A percentile compares a stretch with the other conserved stretches of the same genome.
These are phyloP conservation scores for Claviceps paspali DNA, from an alignment of 2,329 filamentous ascomycete species.

Conservation along the genomic window DNA sequence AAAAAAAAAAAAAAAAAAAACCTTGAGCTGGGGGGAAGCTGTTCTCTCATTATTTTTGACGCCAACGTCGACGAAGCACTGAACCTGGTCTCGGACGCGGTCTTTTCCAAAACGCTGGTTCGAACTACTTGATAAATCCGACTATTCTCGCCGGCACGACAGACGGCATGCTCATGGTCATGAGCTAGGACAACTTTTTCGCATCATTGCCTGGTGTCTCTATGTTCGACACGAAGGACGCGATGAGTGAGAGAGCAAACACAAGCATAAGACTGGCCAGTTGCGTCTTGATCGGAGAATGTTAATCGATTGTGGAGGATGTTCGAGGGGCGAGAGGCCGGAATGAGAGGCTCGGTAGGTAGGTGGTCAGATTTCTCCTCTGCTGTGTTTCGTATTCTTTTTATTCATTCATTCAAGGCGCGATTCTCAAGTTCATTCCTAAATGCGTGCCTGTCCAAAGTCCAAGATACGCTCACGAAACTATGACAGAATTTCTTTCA, in stretches of 20 bases:
- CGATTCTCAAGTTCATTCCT: background rate
- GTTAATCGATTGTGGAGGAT: slow-evolving; percentile 26
- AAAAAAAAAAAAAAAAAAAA: slow-evolving; percentile 53
- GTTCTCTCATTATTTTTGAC: slow-evolving; percentile 48
- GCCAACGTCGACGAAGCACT: slow-evolving; percentile 54
- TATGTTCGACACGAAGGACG: slow-evolving; percentile 52
- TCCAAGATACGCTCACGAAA: background rate
- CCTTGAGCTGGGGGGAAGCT: slow-evolving; percentile 58
- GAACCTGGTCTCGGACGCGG: slow-evolving; percentile 46
- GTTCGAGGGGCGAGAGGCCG: slow-evolving; percentile 32
- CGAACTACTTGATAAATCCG: slow-evolving; percentile 52
- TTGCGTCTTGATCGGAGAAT: slow-evolving; percentile 49
- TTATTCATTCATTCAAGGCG: background rate
- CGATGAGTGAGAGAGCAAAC: slow-evolving; percentile 54
- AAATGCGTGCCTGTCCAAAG: too few species aligned
- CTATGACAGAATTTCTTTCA: background rate
- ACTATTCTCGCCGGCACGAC: slow-evolving; percentile 55
- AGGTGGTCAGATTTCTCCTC: slow-evolving; percentile 9
- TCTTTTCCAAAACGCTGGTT: slow-evolving; percentile 22
- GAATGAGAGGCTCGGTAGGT: slow-evolving; percentile 23
- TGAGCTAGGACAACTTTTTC: slow-evolving; percentile 57
- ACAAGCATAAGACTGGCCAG: slow-evolving; percentile 56
- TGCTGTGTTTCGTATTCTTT: background rate
- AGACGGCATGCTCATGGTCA: slow-evolving; percentile 51
- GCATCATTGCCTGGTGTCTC: slow-evolving; percentile 56